Conservation (phyloP, 805 yeast genomes). For the Metschnikowia koreensis region DNA sequence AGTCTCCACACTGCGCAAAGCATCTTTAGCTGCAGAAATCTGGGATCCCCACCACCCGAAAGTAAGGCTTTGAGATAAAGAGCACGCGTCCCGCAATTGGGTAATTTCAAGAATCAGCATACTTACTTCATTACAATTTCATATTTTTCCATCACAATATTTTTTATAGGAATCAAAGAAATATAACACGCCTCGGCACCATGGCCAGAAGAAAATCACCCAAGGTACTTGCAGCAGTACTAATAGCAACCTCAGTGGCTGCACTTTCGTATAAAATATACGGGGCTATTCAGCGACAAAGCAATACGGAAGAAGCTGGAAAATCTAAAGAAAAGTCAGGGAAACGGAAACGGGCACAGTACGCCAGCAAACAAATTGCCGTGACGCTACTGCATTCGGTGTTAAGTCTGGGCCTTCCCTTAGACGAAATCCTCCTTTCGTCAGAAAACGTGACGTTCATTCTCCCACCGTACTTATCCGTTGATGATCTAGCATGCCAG, state of each 20-base stretch:
- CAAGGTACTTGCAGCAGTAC: conserved; percentile 30
- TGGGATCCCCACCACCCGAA: neutral
- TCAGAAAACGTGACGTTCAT: conserved; percentile 43
- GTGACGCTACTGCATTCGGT: conserved; percentile 43
- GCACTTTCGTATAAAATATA: conserved; percentile 36
- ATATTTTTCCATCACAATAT: too few species aligned
- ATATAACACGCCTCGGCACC: neutral
- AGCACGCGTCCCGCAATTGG: neutral
- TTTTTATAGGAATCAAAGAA: too few species aligned
- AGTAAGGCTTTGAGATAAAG: neutral
- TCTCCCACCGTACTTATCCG: conserved; percentile 41
- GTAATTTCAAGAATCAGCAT: too few species aligned
- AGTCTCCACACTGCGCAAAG: neutral
- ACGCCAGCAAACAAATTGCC: conserved; percentile 36
- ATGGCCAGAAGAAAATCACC: conserved; percentile 27
- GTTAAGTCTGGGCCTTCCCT: conserved; percentile 35
- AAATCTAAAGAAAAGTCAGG: neutral
- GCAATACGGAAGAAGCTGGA: neutral
- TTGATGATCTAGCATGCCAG: conserved; percentile 34
- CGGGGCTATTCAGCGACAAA: conserved; percentile 15
- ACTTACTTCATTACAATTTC: too few species aligned
- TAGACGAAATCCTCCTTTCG: conserved; percentile 36
- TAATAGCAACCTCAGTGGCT: conserved; percentile 35
- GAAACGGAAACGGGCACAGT: conserved; percentile 8
- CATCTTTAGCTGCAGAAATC: neutral